Evolutionary conservation across 2,329 filamentous ascomycete genomes (phyloP), one percentile per base, ranked within the genome.

Genomic region (Paraphaeosphaeria minitans): DNA sequence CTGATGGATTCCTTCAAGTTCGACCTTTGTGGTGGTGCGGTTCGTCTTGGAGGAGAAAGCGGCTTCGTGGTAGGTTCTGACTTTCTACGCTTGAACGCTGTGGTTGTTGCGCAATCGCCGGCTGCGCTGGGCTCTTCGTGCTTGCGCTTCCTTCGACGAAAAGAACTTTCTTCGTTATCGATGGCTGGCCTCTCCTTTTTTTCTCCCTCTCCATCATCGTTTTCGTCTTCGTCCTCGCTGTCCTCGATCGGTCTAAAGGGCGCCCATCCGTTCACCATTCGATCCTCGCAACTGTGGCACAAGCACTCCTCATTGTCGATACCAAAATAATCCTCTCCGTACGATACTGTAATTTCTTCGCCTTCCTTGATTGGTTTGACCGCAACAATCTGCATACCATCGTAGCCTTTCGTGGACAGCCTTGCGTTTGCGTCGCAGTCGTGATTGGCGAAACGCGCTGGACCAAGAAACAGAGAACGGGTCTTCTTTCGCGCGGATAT

Each of bases 271-370:
- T 97, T 98, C 54, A 84, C 83, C 57, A 86, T 80, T 3, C 83
- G 80, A 22, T 84, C 82, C 78, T 99, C 95, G 75, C 95, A 99
- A 0, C 91, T 95, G 66, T 85, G 84, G 75, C 95, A 99, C 1
- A 99, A 81, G 73, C 95, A 99, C 73, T 99, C 95, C 76, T 93
- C 93, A 67, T 99, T 99, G 74, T 93, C 87, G 46, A 92, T 89
- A 2, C 95, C 95, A 79, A 99, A 99, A 75, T 99, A 99, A 72
- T 92, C 93, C 19, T 96, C 93, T 24, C 94, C 93, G 70, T 99
- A 99, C 0, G 90, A 94, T 0, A 99, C 95, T 0, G 95, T 99
- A 59, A 99, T 96, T 76, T 99, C 95, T 60, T 99, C 93, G 3
- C 93, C 95, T 0, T 90, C 82, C 12, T 89, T 85, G 61, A 99